Base-by-base conservation (phyloP, 768 basidiomycete genomes). In the Serendipita sp. region DNA sequence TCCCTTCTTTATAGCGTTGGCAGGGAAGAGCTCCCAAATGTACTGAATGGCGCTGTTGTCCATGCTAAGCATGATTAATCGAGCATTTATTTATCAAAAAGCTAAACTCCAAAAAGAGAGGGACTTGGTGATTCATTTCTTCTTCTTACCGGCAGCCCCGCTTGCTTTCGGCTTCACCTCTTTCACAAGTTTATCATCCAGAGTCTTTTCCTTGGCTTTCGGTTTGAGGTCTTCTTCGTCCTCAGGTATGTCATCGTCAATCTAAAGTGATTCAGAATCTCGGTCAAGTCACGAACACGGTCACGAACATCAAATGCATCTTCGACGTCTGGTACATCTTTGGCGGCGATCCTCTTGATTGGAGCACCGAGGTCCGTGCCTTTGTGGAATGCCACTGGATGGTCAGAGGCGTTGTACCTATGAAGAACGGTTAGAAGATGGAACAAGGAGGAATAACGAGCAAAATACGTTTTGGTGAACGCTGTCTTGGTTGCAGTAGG, bases 341-440 rank as follows among this genome's bases (percentile, higher is more conserved):
- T 67, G 48, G 74, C 75, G 1, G 83, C 81, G 44, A 94, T 78
- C 70, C 88, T 94, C 81, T 91, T 94, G 0, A 86, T 83, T 3
- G 71, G 77, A 72, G 88, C 91, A 16, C 89, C 88, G 7, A 91
- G 75, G 67, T 91, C 88, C 67, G 80, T 77, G 2, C 86, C 90
- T 70, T 92, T 94, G 74, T 97, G 85, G 81, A 95, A 98, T 0
- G 96, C 84, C 69, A 99, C 88, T 0, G 96, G 96, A 72, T 98
- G 95, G 46, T 93, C 91, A 15, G 75, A 74, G 7, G 83, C 76
- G 74, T 98, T 98, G 75, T 96, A 99, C 71, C 91, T 95, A 69
- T 3, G 41, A 34, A 35, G 47, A 45, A 3, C 44, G 4, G 38
- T 64, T 34, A 65, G 58, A 54, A 45, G n/a, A 18, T 34, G 18